A percentile compares a stretch with the other conserved stretches of the same genome.
Conservation (phyloP, 306 rosid genomes). For the Prunus fruticosa region DNA sequence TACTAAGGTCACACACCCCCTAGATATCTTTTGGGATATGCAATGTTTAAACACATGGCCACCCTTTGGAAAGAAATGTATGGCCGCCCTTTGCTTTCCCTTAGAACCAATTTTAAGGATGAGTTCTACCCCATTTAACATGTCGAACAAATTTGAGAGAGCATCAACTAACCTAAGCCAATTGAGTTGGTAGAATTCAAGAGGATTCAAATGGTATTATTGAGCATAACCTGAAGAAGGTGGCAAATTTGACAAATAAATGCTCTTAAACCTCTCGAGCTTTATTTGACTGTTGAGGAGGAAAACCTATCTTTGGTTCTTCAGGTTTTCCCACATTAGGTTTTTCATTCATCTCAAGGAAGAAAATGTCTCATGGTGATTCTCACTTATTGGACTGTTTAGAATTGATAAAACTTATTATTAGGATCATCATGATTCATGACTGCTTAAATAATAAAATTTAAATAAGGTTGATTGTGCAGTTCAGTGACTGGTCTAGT, state of each 20-base stretch:
- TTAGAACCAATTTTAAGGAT: background rate
- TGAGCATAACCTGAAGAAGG: background rate
- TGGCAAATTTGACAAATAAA: no score
- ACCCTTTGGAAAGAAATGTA: background rate
- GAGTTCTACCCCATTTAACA: slow-evolving; percentile 1
- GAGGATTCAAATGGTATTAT: slow-evolving; percentile 2
- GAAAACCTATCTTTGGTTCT: no score
- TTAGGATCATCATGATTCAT: background rate
- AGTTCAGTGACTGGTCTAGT: background rate
- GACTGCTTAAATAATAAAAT: background rate
- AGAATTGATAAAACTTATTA: background rate
- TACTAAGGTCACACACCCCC: background rate
- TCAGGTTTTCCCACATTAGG: no score
- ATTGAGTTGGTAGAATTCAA: background rate
- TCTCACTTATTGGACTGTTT: no score
- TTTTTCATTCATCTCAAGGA: no score
- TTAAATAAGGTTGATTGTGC: no score
- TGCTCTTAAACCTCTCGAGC: no score
- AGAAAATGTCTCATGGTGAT: no score
- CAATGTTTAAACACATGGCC: background rate
- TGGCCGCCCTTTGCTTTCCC: background rate
- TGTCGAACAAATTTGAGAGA: background rate
- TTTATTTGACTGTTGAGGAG: no score
- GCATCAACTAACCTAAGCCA: background rate
- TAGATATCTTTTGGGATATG: background rate